Evolutionary conservation across 2,329 filamentous ascomycete genomes (phyloP), one percentile per base, ranked within the genome.

Genomic region (Fusarium hainanense): DNA sequence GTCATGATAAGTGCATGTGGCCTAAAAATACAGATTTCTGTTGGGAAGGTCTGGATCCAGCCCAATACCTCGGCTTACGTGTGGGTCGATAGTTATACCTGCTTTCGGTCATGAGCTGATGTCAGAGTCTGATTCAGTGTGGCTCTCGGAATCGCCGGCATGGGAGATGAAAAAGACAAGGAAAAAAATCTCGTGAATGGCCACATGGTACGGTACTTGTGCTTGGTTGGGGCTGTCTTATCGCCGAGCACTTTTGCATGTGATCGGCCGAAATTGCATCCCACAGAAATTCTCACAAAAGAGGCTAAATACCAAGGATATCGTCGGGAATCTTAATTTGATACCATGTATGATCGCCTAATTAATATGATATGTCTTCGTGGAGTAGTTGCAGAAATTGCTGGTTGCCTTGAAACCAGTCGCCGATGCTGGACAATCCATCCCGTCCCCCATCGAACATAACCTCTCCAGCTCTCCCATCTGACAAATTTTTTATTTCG

Each of bases 331-430:
- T 14, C 6, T 14, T 5, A 41, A 5, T 13, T 27, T 18, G 2
- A n/a, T 13, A 7, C 1, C 6, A n/a, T 7, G 20, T 51, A 52
- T 11, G 4, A 20, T 6, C 12, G 20, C n/a, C 16, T 12, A 4
- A 16, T 64, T 20, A 64, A 9, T 58, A 64, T 6, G 40, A 40
- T 34, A 60, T 16, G 23, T 70, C 57, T 25, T 70, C 68, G 28
- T 73, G 58, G 12, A 73, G 34, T 3, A 71, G 37, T 6, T 37
- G 34, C 54, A 70, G 63, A 8, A 73, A 54, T 16, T 70, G 71
- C n/a, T 73, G 68, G 7, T 68, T 72, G 5, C 51, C 23, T 14
- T 65, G 42, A 23, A 70, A 68, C 70, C 70, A 73, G 25, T 60
- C 62, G 6, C 46, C 46, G 6, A 68, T 47, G 11, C 52, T 42